These are phyloP conservation scores for Avena sativa DNA, from an alignment of 176 grass and related monocot species.

Conservation along the genomic window DNA sequence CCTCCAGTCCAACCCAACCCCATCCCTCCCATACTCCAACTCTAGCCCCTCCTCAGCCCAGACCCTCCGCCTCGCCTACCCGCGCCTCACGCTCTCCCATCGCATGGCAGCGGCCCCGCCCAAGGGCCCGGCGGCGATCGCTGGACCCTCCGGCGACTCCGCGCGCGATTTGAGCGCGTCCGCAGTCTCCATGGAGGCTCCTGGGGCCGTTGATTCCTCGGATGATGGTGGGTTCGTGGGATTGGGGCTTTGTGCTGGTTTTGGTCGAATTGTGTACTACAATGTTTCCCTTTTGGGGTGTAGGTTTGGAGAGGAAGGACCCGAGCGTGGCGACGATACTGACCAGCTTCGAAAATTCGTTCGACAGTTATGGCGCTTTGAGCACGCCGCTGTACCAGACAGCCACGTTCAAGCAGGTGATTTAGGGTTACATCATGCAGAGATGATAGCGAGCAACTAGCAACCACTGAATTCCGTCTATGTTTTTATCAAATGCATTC, in stretches of 20 bases:
- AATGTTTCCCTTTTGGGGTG: background rate
- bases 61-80: background rate
- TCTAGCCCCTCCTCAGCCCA: background rate
- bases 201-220: background rate
- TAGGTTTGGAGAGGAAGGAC: conserved; percentile 65
- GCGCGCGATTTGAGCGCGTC: conserved; percentile 39
- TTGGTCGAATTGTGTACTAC: background rate
- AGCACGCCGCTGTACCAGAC: conserved; percentile 99
- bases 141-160: conserved; percentile 27
- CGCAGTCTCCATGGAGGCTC: conserved; percentile 1
- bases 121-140: conserved; percentile 23
- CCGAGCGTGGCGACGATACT: conserved; percentile 83
- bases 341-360: conserved; percentile 83
- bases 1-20: background rate
- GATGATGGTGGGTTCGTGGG: conserved; percentile 40
- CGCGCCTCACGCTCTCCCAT: conserved; percentile 27
- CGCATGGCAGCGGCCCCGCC: conserved; percentile 30
- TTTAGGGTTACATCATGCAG: background rate
- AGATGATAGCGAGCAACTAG: background rate
- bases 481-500: conserved; percentile 8
- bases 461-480: background rate
- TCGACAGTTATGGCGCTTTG: conserved; percentile 77
- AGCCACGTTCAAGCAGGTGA: conserved; percentile 96
- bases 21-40: background rate
- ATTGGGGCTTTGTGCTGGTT: background rate